Base-by-base conservation (phyloP, 2,329 filamentous ascomycete genomes). In the Penicillium sp. region DNA sequence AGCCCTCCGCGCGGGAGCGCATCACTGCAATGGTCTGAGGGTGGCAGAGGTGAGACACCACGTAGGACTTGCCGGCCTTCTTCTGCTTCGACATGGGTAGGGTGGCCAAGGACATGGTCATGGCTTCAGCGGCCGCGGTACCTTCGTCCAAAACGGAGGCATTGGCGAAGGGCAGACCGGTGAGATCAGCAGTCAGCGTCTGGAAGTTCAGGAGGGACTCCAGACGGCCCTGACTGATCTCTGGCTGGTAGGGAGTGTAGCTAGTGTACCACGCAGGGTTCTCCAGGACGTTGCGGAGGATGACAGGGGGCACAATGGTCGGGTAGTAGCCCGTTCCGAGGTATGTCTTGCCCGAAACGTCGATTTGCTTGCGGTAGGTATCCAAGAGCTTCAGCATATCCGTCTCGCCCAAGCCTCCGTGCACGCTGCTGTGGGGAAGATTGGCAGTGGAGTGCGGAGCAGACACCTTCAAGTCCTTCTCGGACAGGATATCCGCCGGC, bases 251-350 rank as follows among this genome's bases (percentile, higher is more conserved):
- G 15, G 91, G 91, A 0, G 91, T 96, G 70, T 97, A 96, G 72
- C 89, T 95, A 35, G 91, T 97, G 69, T 97, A 97, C 91, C 91
- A 97, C 8, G 84, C 89, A 5, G 91, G 91, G 67, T 86, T 91
- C 76, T 97, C 89, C 51, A 97, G 75, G 4, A 97, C 79, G 66
- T 96, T 96, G 59, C 90, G 80, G 75, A 93, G 88, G 68, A 97
- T 95, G 51, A 96, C 90, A 48, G 88, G 81, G 4, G 91, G 91
- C 0, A 87, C 85, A 58, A 85, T 79, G n/a, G 88, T 91, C 32
- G 82, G 84, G 57, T 91, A 88, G 76, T 96, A 97, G 51, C 91
- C 91, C 51, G 80, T 82, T 4, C 91, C 91, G 57, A 95, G 90
- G 64, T 91, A 86, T 63, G 81, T 65, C 52, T 70, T 83, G 57